These are phyloP conservation scores for Leccinum ochraceum DNA, from an alignment of 768 basidiomycete species.

Conservation along the genomic window DNA sequence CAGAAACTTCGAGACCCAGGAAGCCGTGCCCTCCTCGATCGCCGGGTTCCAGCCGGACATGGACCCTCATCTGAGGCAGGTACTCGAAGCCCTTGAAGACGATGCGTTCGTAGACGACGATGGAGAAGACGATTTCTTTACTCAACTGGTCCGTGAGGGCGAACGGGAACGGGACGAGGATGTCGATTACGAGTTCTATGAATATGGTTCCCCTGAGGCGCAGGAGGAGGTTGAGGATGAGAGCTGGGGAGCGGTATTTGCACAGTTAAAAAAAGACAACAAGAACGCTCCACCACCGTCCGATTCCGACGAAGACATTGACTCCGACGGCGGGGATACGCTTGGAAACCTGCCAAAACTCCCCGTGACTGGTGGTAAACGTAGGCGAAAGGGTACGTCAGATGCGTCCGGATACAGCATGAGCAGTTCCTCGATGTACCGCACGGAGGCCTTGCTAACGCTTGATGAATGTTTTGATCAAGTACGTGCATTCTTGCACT, in stretches of 20 bases:
- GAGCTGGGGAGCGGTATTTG: conserved; percentile 82
- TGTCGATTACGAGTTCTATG: conserved; percentile 66
- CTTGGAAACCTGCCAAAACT: conserved; percentile 72
- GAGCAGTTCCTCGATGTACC: conserved; percentile 95
- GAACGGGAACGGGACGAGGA: conserved; percentile 64
- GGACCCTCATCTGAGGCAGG: conserved; percentile 93
- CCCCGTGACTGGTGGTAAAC: conserved; percentile 78
- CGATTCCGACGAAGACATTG: conserved; percentile 53
- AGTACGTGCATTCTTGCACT: conserved; percentile 46
- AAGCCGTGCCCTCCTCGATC: conserved; percentile 79
- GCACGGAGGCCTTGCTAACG: conserved; percentile 84
- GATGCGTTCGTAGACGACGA: conserved; percentile 88
- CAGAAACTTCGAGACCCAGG: conserved; percentile 70
- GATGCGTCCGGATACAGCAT: conserved; percentile 95
- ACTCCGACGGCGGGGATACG: conserved; percentile 79
- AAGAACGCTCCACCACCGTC: conserved; percentile 22
- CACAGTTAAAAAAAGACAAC: conserved; percentile 68
- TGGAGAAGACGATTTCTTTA: conserved; percentile 76
- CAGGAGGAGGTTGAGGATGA: conserved; percentile 32
- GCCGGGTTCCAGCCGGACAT: conserved; percentile 93
- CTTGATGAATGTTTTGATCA: conserved; percentile 95
- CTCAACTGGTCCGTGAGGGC: conserved; percentile 68
- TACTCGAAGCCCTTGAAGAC: conserved; percentile 92
- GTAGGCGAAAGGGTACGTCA: conserved; percentile 70
- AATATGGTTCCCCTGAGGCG: conserved; percentile 37